Evolutionary conservation across 768 basidiomycete species (phyloP), one percentile per base, ranked within the genome.

Genomic region (Termitomyces sp.): DNA sequence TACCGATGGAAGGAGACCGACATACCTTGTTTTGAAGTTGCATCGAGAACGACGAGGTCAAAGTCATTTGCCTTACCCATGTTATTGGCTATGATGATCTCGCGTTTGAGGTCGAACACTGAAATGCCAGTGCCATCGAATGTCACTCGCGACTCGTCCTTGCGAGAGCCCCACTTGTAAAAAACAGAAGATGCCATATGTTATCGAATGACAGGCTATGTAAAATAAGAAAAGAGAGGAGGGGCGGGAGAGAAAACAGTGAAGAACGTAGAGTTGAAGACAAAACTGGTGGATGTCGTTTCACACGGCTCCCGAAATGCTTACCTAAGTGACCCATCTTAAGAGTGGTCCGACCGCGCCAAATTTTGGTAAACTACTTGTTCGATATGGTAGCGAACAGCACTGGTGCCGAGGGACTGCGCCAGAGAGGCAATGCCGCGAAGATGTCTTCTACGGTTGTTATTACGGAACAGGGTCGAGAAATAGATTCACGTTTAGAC

Each of bases 121-220:
- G 94, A 94, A 69, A 99, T 98, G 62, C 94, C 93, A 64, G 96
- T 98, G 68, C 97, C 97, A 71, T 99, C 96, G 79, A 99, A 98
- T 54, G 92, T 88, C 72, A 99, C 87, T 70, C 94, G 81, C 57
- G 94, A 94, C 75, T 98, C 96, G 77, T 91, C 87, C 77, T 83
- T 92, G 72, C 92, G 88, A 64, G 94, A 94, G 72, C 87, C 92
- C 87, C 97, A 99, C 77, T 89, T 90, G 86, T 96, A 98, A 77
- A 94, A 97, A 71, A 98, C 93, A 75, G 92, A 94, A 69, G 94
- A 96, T 67, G 91, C 84, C 92, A 89, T 89, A 63, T 62, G 66
- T 44, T 74, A 74, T 76, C 72, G 71, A 70, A 69, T 69, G 65
- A 73, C 70, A 73, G 65, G 62, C 62, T 66, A 67, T 60, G 61